A percentile compares a stretch with the other conserved stretches of the same genome.
These are phyloP conservation scores for Tolypocladium album DNA, from an alignment of 2,329 filamentous ascomycete species.

Conservation along the genomic window DNA sequence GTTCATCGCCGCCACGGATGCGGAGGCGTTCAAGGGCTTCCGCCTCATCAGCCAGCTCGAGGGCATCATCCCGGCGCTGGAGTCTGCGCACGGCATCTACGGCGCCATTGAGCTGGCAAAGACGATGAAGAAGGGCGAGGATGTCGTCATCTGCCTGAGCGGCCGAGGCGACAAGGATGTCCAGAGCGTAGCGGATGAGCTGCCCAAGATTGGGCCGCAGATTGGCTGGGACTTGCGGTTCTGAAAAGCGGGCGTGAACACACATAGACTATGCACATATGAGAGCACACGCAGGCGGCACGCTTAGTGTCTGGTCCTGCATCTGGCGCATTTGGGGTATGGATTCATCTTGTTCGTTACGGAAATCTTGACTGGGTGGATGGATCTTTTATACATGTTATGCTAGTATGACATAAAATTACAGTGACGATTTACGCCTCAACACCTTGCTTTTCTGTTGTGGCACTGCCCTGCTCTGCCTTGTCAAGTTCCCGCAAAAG, in stretches of 20 bases:
- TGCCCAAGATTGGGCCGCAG: slow-evolving; percentile 77
- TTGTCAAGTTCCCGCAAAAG: slow-evolving; percentile 22
- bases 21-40: slow-evolving; percentile 83
- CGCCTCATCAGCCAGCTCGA: slow-evolving; percentile 75
- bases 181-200: slow-evolving; percentile 90
- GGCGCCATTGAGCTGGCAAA: slow-evolving; percentile 86
- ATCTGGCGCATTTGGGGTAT: neutral
- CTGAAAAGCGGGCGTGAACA: slow-evolving; percentile 19
- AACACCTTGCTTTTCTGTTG: slow-evolving; percentile 3
- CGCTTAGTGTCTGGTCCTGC: neutral
- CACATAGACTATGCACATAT: neutral
- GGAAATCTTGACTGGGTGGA: neutral
- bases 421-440: neutral
- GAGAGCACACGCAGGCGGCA: neutral
- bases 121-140: slow-evolving; percentile 78
- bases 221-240: slow-evolving; percentile 68
- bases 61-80: slow-evolving; percentile 92
- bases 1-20: slow-evolving; percentile 86
- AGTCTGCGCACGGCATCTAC: slow-evolving; percentile 86
- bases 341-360: neutral
- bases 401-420: neutral
- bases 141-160: slow-evolving; percentile 87
- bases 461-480: slow-evolving; percentile 9
- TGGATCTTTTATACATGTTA: neutral
- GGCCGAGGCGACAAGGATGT: slow-evolving; percentile 97